Conservation (phyloP, 2,329 filamentous ascomycete genomes). For the Pseudogymnoascus sp. region DNA sequence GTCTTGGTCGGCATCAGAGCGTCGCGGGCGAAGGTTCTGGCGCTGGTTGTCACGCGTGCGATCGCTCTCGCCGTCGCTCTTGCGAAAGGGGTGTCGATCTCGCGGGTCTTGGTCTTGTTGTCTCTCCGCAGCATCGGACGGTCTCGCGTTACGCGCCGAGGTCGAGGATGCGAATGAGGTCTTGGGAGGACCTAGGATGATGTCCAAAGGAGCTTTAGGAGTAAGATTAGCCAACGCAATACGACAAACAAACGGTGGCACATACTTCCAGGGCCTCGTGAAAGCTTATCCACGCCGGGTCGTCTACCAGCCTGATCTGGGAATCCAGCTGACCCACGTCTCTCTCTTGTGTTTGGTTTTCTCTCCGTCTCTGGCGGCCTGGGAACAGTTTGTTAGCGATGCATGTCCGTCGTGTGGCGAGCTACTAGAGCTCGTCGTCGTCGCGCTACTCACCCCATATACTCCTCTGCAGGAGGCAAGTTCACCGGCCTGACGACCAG, state of each 20-base stretch:
- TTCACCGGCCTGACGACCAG: slow-evolving; percentile 71
- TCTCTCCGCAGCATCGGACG: slow-evolving; percentile 45
- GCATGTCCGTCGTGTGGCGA: background rate
- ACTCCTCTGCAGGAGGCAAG: slow-evolving; percentile 80
- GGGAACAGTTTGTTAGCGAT: background rate
- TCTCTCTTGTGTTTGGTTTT: slow-evolving; percentile 8
- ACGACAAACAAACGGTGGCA: slow-evolving; percentile 15
- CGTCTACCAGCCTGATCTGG: slow-evolving; percentile 38
- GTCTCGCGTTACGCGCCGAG: slow-evolving; percentile 37
- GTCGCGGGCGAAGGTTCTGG: slow-evolving; percentile 41
- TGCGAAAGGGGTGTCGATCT: slow-evolving; percentile 55
- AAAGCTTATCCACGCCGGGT: slow-evolving; percentile 43
- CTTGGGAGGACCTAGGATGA: slow-evolving; percentile 77
- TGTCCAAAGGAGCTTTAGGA: slow-evolving; percentile 60
- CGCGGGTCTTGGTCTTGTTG: slow-evolving; percentile 42
- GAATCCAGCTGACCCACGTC: slow-evolving; percentile 14
- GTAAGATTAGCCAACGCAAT: slow-evolving; percentile 23
- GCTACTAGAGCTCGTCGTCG: background rate
- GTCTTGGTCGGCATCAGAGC: slow-evolving; percentile 50
- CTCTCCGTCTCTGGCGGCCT: background rate
- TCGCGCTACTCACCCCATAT: slow-evolving; percentile 68
- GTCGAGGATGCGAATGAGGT: slow-evolving; percentile 74
- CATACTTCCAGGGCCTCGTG: slow-evolving; percentile 51
- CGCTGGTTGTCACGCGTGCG: slow-evolving; percentile 39
- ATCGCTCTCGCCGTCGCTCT: slow-evolving; percentile 43